Evolutionary conservation across 192 early-diverging fungal genomes (phyloP), one percentile per base, ranked within the genome.

Genomic region (Bifiguratus adelaidae): DNA sequence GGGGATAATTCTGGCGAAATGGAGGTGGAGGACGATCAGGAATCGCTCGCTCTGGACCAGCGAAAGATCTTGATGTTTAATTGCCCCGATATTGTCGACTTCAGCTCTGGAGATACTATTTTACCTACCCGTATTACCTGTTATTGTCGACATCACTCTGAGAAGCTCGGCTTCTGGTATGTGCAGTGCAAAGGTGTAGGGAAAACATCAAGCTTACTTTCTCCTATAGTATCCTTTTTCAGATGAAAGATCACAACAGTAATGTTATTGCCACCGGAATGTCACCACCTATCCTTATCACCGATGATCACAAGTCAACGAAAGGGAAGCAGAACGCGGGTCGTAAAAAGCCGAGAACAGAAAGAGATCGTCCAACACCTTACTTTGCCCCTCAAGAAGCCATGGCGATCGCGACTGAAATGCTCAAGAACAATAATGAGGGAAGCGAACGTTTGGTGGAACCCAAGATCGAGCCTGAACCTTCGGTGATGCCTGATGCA

Each of bases 111-210:
- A 36, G 92, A 94, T 56, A 79, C 83, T 0, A 79, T 89, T 43
- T 68, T 97, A 24, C 92, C 94, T 19, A 88, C 90, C n/a, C 76
- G 94, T 29, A 91, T 97, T 45, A 95, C 94, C 8, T 97, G 94
- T 71, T 97, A 97, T 53, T 95, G 91, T 61, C 74, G 94, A 9
- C 94, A 97, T 53, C 92, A 95, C 58, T 73, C 79, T 60, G 94
- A 97, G 56, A 90, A 92, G 68, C 65, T 81, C 4, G 94, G 94
- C 0, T 97, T 97, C 56, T 91, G 81, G 63, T 65, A 38, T 16
- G 29, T 18, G 0, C 16, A 48, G 21, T 48, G 19, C 32, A 33
- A 33, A 9, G 32, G n/a, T n/a, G 12, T 11, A 13, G 7, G 22
- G 18, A 20, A 21, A 40, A 15, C 22, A 0, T 8, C 19, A 41